Conservation (phyloP, 164 flowering plant species). For the Brasenia schreberi region DNA sequence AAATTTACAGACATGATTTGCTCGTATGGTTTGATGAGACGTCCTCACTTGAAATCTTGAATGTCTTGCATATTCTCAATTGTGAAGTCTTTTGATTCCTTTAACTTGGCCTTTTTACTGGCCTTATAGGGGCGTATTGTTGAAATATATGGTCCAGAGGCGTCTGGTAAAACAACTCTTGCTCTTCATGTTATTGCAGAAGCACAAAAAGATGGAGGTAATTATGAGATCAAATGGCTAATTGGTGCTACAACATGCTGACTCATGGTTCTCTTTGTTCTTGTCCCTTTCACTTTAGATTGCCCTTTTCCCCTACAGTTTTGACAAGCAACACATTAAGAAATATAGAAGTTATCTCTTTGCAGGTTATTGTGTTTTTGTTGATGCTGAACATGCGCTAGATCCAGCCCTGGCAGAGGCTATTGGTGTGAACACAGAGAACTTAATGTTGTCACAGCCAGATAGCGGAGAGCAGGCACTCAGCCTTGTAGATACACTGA, state of each 20-base stretch:
- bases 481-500: constrained; percentile 83
- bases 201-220: constrained; percentile 92
- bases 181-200: constrained; percentile 94
- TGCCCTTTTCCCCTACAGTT: too few relatives aligned
- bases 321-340: too few relatives aligned
- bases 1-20: too few relatives aligned
- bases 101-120: background rate
- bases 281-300: too few relatives aligned
- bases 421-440: constrained; percentile 78
- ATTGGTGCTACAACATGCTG: too few relatives aligned
- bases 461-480: constrained; percentile 98
- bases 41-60: too few relatives aligned
- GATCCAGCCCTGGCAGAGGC: constrained; percentile 74
- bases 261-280: too few relatives aligned
- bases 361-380: constrained; percentile 77
- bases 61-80: too few relatives aligned
- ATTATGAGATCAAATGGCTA: background rate
- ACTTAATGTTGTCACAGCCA: constrained; percentile 83
- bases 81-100: background rate
- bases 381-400: constrained; percentile 98
- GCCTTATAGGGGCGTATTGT: constrained; percentile 76
- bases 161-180: constrained; percentile 96
- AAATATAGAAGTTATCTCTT: background rate
- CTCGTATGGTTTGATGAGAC: too few relatives aligned
- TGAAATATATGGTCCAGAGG: constrained; percentile 97